Conservation (phyloP, 2,329 filamentous ascomycete species). For the Pseudogymnoascus sp. region DNA sequence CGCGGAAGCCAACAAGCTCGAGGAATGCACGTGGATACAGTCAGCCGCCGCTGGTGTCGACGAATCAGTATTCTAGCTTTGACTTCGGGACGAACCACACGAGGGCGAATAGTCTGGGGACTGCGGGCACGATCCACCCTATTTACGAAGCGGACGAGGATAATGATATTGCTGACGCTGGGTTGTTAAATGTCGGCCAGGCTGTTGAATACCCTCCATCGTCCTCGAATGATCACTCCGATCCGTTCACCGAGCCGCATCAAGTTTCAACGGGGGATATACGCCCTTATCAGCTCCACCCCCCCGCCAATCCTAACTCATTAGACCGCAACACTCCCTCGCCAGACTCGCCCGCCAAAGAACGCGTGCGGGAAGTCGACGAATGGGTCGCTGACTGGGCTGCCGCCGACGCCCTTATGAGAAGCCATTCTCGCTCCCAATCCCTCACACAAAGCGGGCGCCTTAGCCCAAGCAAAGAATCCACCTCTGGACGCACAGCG, state of each 20-base stretch:
- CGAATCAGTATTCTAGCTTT: slow-evolving; percentile 28
- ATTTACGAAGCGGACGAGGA: slow-evolving; percentile 54
- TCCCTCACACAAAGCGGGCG: slow-evolving; percentile 22
- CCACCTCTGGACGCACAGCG: slow-evolving; percentile 25
- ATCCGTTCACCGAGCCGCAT: slow-evolving; percentile 13
- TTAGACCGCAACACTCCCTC: slow-evolving; percentile 15
- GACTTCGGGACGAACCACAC: slow-evolving; percentile 34
- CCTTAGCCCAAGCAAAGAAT: slow-evolving; percentile 25
- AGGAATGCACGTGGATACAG: slow-evolving; percentile 30
- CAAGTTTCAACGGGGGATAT: slow-evolving; percentile 14
- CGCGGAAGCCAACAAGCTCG: slow-evolving; percentile 30
- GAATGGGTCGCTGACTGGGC: slow-evolving; percentile 34
- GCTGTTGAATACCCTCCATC: neutral
- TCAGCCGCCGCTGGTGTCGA: slow-evolving; percentile 27
- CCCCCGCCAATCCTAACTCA: slow-evolving; percentile 24
- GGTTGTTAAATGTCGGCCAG: slow-evolving; percentile 11
- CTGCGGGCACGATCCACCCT: slow-evolving; percentile 51
- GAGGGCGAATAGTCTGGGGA: slow-evolving; percentile 38
- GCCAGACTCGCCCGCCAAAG: slow-evolving; percentile 18
- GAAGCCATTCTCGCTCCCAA: slow-evolving; percentile 23
- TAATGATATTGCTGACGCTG: slow-evolving; percentile 13
- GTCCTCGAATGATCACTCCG: slow-evolving; percentile 14
- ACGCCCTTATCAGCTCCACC: slow-evolving; percentile 11
- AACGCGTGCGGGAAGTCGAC: slow-evolving; percentile 28
- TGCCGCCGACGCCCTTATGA: slow-evolving; percentile 28